Evolutionary conservation across 2,329 filamentous ascomycete genomes (phyloP), one percentile per base, ranked within the genome.

Genomic region (Pezicula rhizophila): DNA sequence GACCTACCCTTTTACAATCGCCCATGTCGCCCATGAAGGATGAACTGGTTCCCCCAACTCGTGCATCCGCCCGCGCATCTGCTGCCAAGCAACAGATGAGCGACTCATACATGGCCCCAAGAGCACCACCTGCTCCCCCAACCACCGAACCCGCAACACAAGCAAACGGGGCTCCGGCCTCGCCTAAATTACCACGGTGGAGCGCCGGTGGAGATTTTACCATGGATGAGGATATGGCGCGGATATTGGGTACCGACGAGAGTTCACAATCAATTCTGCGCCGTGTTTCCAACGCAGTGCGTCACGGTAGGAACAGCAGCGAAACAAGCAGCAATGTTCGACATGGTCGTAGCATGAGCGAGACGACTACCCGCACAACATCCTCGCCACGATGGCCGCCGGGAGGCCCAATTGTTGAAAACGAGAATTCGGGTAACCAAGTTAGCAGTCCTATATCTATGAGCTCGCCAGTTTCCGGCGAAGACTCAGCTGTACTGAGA

Each of bases 181-280:
- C 85, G 8, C 83, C 85, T 8, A 83, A 82, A 59, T 71, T 89
- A 53, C 80, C 85, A 56, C 77, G 84, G 60, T 88, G 80, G 80
- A 95, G 86, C 66, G 78, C 80, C 39, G 89, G 88, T 46, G 89
- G 84, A 47, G 90, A 95, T 56, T 93, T 96, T 62, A 93, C 87
- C 51, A 83, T 96, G 84, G 92, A 97, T 56, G 91, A 96, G 66
- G 93, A 97, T 64, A 89, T 96, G 81, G 87, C 88, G 47, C 85
- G 91, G 49, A 92, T 96, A 50, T 75, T 96, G 51, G 86, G 83
- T 37, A 84, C 81, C 17, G 89, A 92, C 52, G 87, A 90, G 64
- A 75, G 78, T 39, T 85, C 82, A 28, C 84, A 88, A 23, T 92
- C 88, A 1, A 87, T 96, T 52, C 73, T 97, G 53, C 87, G 89